Conservation (phyloP, 495 filamentous ascomycete genomes). For the Lasiosphaeria ovina region DNA sequence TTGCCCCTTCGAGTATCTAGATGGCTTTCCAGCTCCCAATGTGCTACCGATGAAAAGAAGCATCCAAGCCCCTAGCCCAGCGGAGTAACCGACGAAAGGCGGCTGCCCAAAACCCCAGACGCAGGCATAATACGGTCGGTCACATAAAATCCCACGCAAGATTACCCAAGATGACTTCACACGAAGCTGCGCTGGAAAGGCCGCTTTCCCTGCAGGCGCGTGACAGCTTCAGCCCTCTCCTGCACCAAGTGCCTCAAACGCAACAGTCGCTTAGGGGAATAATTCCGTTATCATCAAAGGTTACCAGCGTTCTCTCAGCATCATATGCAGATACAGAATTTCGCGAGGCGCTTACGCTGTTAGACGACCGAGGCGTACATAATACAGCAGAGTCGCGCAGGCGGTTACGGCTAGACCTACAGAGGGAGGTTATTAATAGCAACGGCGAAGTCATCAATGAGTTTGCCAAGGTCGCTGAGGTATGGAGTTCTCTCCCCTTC, state of each 20-base stretch:
- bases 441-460: slow-evolving; percentile 90
- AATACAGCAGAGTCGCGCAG: slow-evolving; percentile 81
- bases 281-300: slow-evolving; percentile 49
- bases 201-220: slow-evolving; percentile 6
- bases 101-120: background rate
- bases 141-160: background rate
- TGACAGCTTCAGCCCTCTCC: slow-evolving; percentile 17
- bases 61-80: background rate
- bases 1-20: too few species aligned
- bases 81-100: background rate
- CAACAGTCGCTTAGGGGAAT: slow-evolving; percentile 15
- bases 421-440: slow-evolving; percentile 89
- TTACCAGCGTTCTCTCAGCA: slow-evolving; percentile 81
- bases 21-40: too few species aligned
- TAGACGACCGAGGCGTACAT: slow-evolving; percentile 67
- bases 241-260: slow-evolving; percentile 15
- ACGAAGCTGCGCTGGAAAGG: background rate
- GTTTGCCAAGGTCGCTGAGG: slow-evolving; percentile 89
- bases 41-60: too few species aligned
- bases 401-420: slow-evolving; percentile 76
- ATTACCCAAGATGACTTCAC: slow-evolving; percentile 13
- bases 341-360: slow-evolving; percentile 72
- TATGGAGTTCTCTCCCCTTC: slow-evolving; percentile 35
- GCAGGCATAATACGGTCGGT: background rate
- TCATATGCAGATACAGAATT: slow-evolving; percentile 94